Evolutionary conservation across 225 moss, liverwort and hornwort genomes (phyloP).

Genomic region (Asterella californica): DNA sequence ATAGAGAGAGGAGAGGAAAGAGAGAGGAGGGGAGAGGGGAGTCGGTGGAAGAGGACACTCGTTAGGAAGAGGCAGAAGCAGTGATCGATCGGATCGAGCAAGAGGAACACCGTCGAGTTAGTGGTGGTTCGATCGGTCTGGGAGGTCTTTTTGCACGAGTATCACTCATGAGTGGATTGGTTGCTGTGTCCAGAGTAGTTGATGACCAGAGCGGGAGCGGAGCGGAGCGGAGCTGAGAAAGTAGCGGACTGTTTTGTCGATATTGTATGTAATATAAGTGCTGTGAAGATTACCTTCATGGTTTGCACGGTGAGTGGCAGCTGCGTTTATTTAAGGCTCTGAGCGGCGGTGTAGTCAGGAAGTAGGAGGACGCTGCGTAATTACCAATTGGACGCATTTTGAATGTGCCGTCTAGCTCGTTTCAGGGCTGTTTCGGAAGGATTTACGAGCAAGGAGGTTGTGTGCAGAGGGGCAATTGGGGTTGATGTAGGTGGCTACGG

Average conservation of each 20-base stretch:
- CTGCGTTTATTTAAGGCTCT: neutral
- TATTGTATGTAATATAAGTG: neutral
- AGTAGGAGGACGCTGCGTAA: neutral
- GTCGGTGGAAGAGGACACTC: neutral
- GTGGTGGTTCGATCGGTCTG: neutral
- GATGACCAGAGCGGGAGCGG: neutral
- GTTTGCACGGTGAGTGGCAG: neutral
- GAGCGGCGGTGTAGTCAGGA: slow-evolving; percentile 2
- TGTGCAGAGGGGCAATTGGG: neutral
- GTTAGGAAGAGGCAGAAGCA: neutral
- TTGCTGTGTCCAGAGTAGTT: neutral
- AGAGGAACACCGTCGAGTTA: neutral
- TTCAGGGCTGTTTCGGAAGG: neutral
- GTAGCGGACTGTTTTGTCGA: neutral
- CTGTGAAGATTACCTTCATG: neutral
- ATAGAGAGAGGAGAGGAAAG: neutral
- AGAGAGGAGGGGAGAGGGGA: slow-evolving; percentile 2
- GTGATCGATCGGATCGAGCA: slow-evolving; percentile 7
- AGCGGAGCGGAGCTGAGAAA: slow-evolving; percentile 9
- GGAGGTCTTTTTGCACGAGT: neutral
- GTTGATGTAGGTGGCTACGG: slow-evolving; percentile 4
- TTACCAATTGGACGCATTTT: slow-evolving; percentile 23
- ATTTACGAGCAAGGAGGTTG: neutral
- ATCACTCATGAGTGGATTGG: neutral
- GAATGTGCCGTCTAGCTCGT: slow-evolving; percentile 13